These are phyloP conservation scores for Lycium ferocissimum DNA, from an alignment of 257 asterid genomes.

Conservation along the genomic window DNA sequence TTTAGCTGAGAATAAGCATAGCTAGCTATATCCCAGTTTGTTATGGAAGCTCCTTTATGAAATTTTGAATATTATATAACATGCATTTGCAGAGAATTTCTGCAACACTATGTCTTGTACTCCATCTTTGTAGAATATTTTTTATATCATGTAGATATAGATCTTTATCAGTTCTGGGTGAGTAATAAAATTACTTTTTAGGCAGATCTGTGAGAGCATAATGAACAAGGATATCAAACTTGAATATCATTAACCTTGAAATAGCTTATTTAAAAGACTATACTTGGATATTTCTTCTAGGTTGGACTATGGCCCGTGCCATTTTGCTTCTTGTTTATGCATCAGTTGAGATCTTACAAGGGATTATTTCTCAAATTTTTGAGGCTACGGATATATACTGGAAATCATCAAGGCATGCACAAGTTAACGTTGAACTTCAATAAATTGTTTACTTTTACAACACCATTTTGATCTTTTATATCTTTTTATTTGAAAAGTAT, in stretches of 20 bases:
- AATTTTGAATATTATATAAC: neutral
- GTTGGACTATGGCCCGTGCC: neutral
- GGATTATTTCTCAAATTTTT: neutral
- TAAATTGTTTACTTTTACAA: neutral
- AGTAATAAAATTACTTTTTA: neutral
- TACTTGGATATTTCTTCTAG: constrained; percentile 8
- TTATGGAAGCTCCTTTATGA: neutral
- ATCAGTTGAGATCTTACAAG: neutral
- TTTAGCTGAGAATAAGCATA: constrained; percentile 18
- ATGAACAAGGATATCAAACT: neutral
- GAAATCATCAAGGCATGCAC: neutral
- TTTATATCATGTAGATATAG: neutral
- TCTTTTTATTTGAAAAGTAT: neutral
- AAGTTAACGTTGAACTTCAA: neutral
- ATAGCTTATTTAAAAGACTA: neutral
- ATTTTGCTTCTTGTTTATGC: neutral
- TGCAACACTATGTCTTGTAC: neutral
- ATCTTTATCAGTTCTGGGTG: constrained; percentile 4
- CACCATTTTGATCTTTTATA: neutral
- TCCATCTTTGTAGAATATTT: constrained; percentile 15
- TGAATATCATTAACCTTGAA: neutral
- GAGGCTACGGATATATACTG: neutral
- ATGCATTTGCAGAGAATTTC: constrained; percentile 18
- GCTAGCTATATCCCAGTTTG: neutral
- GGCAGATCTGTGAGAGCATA: neutral